phyloP scores from a whole-genome alignment of 805 yeast species.

The Maudiozyma barnettii region DNA sequence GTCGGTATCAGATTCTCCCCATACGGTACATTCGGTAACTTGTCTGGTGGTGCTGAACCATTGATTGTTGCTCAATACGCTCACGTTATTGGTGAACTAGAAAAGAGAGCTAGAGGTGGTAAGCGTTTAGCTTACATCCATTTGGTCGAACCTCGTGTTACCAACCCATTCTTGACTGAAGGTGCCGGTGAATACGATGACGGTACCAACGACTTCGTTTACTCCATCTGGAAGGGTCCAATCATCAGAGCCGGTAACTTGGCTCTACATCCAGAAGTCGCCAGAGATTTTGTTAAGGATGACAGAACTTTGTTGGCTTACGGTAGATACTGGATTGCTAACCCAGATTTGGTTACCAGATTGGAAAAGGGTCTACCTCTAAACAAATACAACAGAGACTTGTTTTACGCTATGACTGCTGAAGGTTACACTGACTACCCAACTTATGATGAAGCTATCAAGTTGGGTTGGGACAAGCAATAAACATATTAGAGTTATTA shows the following conservation, averaged over 20 bases:
- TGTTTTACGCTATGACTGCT: slow-evolving; percentile 35
- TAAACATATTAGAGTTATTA: not conserved
- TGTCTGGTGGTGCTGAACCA: slow-evolving; percentile 29
- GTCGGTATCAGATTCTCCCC: slow-evolving; percentile 43
- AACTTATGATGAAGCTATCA: slow-evolving; percentile 21
- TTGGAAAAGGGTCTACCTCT: slow-evolving; percentile 34
- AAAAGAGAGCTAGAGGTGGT: slow-evolving; percentile 28
- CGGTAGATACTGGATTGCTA: slow-evolving; percentile 43
- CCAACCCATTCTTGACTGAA: slow-evolving; percentile 17
- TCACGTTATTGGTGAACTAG: slow-evolving; percentile 33
- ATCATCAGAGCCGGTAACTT: slow-evolving; percentile 35
- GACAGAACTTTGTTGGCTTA: slow-evolving; percentile 36
- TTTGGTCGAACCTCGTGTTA: slow-evolving; percentile 39
- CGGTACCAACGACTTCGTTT: slow-evolving; percentile 31
- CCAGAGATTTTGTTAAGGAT: slow-evolving; percentile 27
- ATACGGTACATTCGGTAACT: slow-evolving; percentile 31
- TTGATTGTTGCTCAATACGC: slow-evolving; percentile 30
- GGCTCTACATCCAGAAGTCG: slow-evolving; percentile 21
- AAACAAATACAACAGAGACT: slow-evolving; percentile 37
- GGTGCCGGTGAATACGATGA: slow-evolving; percentile 22
- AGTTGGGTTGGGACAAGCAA: slow-evolving; percentile 10
- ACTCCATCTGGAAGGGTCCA: slow-evolving; percentile 38
- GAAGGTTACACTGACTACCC: slow-evolving; percentile 40
- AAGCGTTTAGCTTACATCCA: slow-evolving; percentile 35
- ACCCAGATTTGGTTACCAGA: slow-evolving; percentile 44